A percentile compares a stretch with the other conserved stretches of the same genome.
Conservation (phyloP, 2,329 filamentous ascomycete genomes). For the Sclerotinia sclerotiorum region DNA sequence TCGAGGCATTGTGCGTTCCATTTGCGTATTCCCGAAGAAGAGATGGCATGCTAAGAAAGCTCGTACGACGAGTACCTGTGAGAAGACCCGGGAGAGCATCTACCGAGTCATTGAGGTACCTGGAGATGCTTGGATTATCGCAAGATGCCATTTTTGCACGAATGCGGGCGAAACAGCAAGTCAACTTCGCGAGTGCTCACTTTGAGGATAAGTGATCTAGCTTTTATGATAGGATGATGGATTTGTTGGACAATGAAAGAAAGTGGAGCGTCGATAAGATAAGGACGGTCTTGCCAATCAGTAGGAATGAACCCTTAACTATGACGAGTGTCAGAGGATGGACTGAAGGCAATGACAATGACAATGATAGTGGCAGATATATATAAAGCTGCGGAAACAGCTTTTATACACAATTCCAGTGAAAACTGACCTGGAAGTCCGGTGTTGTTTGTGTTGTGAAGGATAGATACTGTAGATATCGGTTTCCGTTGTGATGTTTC, state of each 20-base stretch:
- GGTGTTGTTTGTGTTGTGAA: not conserved
- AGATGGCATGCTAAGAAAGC: not conserved
- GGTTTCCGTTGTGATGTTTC: not conserved
- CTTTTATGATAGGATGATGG: not conserved
- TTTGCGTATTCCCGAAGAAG: slow-evolving; percentile 2
- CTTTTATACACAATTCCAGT: not conserved
- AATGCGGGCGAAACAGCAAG: not conserved
- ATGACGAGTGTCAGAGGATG: slow-evolving; percentile 2
- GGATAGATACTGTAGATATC: not conserved
- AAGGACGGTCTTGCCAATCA: slow-evolving; percentile 15
- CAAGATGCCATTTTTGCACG: not conserved
- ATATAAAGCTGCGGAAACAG: too few species aligned
- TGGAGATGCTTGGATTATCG: not conserved
- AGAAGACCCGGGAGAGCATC: not conserved
- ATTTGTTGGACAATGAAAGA: not conserved
- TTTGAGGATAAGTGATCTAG: not conserved
- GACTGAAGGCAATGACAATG: not conserved
- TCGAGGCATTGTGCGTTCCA: not conserved
- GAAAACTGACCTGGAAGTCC: not conserved
- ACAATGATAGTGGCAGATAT: not conserved
- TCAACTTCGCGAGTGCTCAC: not conserved
- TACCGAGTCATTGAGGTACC: slow-evolving; percentile 17
- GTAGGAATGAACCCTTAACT: not conserved
- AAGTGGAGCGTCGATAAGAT: slow-evolving; percentile 13
- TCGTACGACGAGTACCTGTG: not conserved